Percentiles rank a stretch among this genome's conserved stretches.
Conservation (phyloP, 2,329 filamentous ascomycete species). For the Myriosclerotinia duriaeana region DNA sequence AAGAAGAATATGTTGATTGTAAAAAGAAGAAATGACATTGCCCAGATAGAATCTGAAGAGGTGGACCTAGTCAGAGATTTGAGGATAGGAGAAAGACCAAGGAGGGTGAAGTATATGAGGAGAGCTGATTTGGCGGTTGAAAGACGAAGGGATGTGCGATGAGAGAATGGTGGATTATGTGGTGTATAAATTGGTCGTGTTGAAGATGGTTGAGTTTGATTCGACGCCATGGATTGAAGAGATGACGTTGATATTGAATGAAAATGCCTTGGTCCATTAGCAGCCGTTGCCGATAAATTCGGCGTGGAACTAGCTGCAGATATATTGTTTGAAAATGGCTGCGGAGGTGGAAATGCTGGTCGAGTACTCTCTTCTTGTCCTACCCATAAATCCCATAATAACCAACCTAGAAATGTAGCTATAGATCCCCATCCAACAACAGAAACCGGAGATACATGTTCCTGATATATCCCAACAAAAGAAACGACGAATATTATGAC, state of each 20-base stretch:
- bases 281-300: constrained; percentile 28
- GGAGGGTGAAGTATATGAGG: constrained; percentile 87
- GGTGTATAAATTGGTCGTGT: constrained; percentile 46
- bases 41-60: constrained; percentile 94
- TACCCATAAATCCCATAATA: constrained; percentile 89
- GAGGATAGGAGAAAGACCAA: constrained; percentile 90
- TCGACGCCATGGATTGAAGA: constrained; percentile 38
- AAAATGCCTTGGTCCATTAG: constrained; percentile 9
- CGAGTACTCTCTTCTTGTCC: constrained; percentile 59
- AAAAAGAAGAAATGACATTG: constrained; percentile 89
- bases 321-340: constrained; percentile 27
- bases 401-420: constrained; percentile 82
- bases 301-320: constrained; percentile 36
- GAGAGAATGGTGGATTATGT: constrained; percentile 32
- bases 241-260: constrained; percentile 20
- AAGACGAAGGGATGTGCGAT: constrained; percentile 59
- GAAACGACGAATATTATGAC: constrained; percentile 93
- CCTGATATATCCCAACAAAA: constrained; percentile 86
- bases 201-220: constrained; percentile 54
- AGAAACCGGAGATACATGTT: constrained; percentile 84
- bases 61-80: constrained; percentile 95
- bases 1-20: constrained; percentile 97
- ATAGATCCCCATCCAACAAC: constrained; percentile 83
- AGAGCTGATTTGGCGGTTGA: constrained; percentile 88
- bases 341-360: constrained; percentile 24